Evolutionary conservation across 2,329 filamentous ascomycete species (phyloP).

Genomic region (Neurospora crassa): DNA sequence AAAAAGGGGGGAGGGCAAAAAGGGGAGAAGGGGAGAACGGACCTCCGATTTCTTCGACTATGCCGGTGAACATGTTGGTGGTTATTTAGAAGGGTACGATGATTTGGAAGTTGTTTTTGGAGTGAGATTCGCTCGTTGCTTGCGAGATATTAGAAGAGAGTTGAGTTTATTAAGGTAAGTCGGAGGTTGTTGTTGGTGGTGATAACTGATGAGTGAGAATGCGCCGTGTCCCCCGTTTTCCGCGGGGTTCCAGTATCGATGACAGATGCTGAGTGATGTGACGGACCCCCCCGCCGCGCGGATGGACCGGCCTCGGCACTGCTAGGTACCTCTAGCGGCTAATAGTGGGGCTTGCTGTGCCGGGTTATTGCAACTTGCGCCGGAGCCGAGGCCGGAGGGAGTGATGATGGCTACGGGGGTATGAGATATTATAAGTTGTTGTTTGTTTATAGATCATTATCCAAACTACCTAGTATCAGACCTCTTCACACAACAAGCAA

Average conservation of each 20-base stretch:
- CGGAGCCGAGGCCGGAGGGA: neutral
- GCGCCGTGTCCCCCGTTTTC: neutral
- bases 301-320: neutral
- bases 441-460: neutral
- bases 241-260: neutral
- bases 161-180: neutral
- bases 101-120: too few relatives aligned
- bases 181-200: neutral
- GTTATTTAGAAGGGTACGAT: too few relatives aligned
- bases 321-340: neutral
- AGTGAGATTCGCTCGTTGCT: too few relatives aligned
- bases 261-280: neutral
- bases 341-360: neutral
- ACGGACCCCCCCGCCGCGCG: neutral
- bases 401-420: neutral
- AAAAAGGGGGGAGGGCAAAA: neutral
- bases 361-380: neutral
- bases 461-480: neutral
- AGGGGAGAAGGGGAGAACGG: slow-evolving; percentile 26
- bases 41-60: slow-evolving; percentile 91
- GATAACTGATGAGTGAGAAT: neutral
- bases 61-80: slow-evolving; percentile 66
- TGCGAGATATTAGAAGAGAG: too few relatives aligned
- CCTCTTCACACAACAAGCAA: neutral
- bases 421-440: neutral